phyloP scores from a whole-genome alignment of 1,284 basidiomycete genomes.

The Chiua sp. region DNA sequence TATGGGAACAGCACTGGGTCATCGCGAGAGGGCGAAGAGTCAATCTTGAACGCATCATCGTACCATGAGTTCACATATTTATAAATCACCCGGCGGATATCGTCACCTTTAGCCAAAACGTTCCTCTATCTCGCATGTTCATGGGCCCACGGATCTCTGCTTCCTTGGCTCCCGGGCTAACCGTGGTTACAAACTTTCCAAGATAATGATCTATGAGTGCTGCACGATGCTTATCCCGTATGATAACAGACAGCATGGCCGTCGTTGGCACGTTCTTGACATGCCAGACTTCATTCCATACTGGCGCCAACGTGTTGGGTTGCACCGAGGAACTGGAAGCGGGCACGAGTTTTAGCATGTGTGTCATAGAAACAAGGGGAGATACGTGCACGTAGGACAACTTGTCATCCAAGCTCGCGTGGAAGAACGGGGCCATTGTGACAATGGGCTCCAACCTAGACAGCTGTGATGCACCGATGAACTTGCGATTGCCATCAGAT shows the following conservation, averaged over 20 bases:
- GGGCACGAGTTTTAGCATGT: background rate
- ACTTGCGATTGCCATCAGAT: constrained; percentile 42
- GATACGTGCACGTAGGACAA: constrained; percentile 63
- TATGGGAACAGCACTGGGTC: constrained; percentile 53
- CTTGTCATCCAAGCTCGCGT: constrained; percentile 65
- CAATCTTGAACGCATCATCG: constrained; percentile 42
- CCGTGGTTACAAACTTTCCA: constrained; percentile 62
- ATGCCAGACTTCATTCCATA: constrained; percentile 78
- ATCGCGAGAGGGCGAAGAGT: constrained; percentile 43
- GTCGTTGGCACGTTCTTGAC: constrained; percentile 70
- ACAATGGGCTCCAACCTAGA: constrained; percentile 76
- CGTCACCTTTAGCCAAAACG: constrained; percentile 69
- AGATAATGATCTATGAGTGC: constrained; percentile 64
- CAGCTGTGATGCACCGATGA: constrained; percentile 69
- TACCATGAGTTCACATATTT: constrained; percentile 9
- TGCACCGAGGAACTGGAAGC: constrained; percentile 65
- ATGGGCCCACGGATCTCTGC: constrained; percentile 58
- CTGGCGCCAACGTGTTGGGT: constrained; percentile 58
- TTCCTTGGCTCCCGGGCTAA: constrained; percentile 64
- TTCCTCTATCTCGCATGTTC: constrained; percentile 55
- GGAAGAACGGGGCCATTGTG: constrained; percentile 72
- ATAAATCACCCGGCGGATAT: background rate
- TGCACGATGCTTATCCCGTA: constrained; percentile 71
- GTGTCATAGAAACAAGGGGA: background rate
- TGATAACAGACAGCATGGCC: constrained; percentile 60